Evolutionary conservation across 108 stramenopile genomes (phyloP).

Genomic region (Pelagomonas calceolata): DNA sequence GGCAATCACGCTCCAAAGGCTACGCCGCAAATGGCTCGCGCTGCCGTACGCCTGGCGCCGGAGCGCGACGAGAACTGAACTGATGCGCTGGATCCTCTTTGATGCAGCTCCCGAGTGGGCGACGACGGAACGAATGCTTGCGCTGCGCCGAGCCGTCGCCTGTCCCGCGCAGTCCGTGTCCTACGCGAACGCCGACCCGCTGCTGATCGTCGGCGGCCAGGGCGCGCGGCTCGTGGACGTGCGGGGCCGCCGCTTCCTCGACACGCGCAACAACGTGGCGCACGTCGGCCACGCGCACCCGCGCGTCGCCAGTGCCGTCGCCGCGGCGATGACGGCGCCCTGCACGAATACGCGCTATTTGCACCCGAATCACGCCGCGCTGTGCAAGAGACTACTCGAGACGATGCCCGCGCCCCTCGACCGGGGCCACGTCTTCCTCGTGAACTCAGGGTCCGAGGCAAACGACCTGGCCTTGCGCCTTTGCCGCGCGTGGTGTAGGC

Average conservation of each 20-base stretch:
- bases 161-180: conserved; percentile 12
- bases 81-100: too few relatives aligned
- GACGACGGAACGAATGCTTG: background rate
- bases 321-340: conserved; percentile 46
- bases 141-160: background rate
- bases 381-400: conserved; percentile 47
- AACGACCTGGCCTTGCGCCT: conserved; percentile 92
- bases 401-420: conserved; percentile 22
- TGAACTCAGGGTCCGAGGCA: conserved; percentile 88
- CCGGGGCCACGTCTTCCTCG: conserved; percentile 68
- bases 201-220: background rate
- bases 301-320: conserved; percentile 52
- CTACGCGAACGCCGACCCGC: conserved; percentile 15
- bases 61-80: too few relatives aligned
- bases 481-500: conserved; percentile 43
- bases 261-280: conserved; percentile 82
- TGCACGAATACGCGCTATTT: conserved; percentile 89
- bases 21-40: too few relatives aligned
- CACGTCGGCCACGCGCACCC: conserved; percentile 72
- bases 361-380: conserved; percentile 59
- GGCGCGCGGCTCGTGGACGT: conserved; percentile 2
- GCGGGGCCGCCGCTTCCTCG: conserved; percentile 53
- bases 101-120: too few relatives aligned
- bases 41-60: too few relatives aligned
- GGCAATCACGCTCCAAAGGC: too few relatives aligned